Conservation (phyloP, 2,329 filamentous ascomycete species). For the Penicillium olsonii region DNA sequence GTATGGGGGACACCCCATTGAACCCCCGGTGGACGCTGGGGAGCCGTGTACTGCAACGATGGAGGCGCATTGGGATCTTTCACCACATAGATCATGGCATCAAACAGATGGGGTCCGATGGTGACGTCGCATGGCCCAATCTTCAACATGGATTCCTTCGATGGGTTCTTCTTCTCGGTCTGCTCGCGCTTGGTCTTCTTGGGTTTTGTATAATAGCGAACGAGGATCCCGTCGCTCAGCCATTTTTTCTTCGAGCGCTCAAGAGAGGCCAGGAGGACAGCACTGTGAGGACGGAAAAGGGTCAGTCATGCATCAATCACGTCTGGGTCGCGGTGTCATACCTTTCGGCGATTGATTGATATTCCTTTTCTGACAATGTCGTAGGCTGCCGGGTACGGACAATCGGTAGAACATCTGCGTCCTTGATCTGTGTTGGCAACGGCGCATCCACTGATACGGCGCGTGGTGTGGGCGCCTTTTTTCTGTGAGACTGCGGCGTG, state of each 20-base stretch:
- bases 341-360: slow-evolving; percentile 62
- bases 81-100: slow-evolving; percentile 58
- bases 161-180: slow-evolving; percentile 48
- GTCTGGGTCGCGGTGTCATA: slow-evolving; percentile 23
- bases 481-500: slow-evolving; percentile 35
- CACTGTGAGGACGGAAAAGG: slow-evolving; percentile 39
- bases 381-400: slow-evolving; percentile 52
- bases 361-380: slow-evolving; percentile 53
- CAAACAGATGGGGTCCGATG: slow-evolving; percentile 65
- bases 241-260: slow-evolving; percentile 61
- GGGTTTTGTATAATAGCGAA: slow-evolving; percentile 61
- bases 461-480: slow-evolving; percentile 38
- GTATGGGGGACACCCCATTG: slow-evolving; percentile 44
- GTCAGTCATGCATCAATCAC: slow-evolving; percentile 17
- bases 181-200: slow-evolving; percentile 57
- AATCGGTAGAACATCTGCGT: slow-evolving; percentile 57
- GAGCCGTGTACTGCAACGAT: slow-evolving; percentile 39
- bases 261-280: slow-evolving; percentile 59
- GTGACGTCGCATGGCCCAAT: slow-evolving; percentile 61
- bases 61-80: slow-evolving; percentile 49
- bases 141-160: slow-evolving; percentile 56
- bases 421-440: slow-evolving; percentile 55
- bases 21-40: slow-evolving; percentile 42
- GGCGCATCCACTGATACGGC: slow-evolving; percentile 36
- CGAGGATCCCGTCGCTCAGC: slow-evolving; percentile 56